A percentile compares a stretch with the other conserved stretches of the same genome.
Evolutionary conservation across 108 stramenopile genomes (phyloP).

Genomic region (Pelagomonas calceolata): DNA sequence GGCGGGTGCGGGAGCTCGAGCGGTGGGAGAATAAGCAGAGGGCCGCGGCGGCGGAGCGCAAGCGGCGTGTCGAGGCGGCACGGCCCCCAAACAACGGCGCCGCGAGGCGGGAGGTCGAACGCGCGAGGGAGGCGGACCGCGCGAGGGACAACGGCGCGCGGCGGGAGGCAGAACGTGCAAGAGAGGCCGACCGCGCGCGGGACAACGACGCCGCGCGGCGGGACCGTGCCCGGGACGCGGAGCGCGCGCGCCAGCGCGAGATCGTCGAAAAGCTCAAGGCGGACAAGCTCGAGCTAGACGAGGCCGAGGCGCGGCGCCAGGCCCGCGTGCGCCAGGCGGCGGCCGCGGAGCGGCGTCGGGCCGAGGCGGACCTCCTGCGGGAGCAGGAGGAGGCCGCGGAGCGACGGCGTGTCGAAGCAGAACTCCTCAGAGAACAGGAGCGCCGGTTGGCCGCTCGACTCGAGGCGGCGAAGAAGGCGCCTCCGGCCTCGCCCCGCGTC

Average conservation of each 20-base stretch:
- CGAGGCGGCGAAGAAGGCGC: too few relatives aligned
- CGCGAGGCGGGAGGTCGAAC: too few relatives aligned
- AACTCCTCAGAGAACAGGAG: too few relatives aligned
- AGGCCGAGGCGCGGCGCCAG: background rate
- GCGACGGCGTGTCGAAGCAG: background rate
- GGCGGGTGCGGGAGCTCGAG: background rate
- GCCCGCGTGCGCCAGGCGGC: background rate
- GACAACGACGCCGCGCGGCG: background rate
- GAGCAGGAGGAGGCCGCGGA: too few relatives aligned
- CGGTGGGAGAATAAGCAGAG: background rate
- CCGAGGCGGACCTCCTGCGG: too few relatives aligned
- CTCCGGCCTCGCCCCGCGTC: too few relatives aligned
- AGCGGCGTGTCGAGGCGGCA: background rate
- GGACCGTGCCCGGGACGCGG: background rate
- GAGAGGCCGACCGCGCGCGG: too few relatives aligned
- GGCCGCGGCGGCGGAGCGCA: background rate
- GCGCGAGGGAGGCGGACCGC: too few relatives aligned
- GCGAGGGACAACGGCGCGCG: too few relatives aligned
- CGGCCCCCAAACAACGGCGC: too few relatives aligned
- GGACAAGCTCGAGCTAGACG: constrained; percentile 8
- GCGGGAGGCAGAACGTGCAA: too few relatives aligned
- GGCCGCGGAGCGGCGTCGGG: background rate
- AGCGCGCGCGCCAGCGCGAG: background rate
- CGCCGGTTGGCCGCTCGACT: too few relatives aligned
- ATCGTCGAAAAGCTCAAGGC: constrained; percentile 1